Evolutionary conservation across 495 filamentous ascomycete species (phyloP).

Genomic region (Podospora bellae-mahoneyi): DNA sequence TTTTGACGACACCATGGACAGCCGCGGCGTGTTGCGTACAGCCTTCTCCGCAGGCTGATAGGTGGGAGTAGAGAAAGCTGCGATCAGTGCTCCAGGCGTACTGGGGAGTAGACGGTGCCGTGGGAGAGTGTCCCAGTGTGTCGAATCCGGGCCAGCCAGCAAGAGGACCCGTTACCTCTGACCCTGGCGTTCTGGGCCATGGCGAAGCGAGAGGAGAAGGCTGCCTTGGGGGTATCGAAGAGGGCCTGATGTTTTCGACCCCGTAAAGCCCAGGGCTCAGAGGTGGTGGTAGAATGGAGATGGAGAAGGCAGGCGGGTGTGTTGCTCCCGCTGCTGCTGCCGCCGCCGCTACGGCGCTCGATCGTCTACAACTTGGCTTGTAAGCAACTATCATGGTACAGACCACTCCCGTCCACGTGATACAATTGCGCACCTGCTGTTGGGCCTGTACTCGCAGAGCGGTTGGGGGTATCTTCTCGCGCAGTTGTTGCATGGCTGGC

Average conservation of each 20-base stretch:
- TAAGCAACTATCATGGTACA: neutral
- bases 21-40: conserved; percentile 30
- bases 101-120: conserved; percentile 7
- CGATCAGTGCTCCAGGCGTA: conserved; percentile 27
- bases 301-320: conserved; percentile 27
- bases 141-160: conserved; percentile 23
- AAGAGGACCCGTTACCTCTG: conserved; percentile 16
- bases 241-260: conserved; percentile 5
- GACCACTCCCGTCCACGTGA: neutral
- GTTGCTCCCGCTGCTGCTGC: conserved; percentile 1
- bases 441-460: conserved; percentile 36
- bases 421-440: conserved; percentile 28
- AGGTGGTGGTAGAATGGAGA: conserved; percentile 23
- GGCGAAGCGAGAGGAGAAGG: conserved; percentile 15
- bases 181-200: conserved; percentile 16
- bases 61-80: conserved; percentile 13
- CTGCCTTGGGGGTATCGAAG: conserved; percentile 13
- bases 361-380: conserved; percentile 21
- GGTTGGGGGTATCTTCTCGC: conserved; percentile 39
- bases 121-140: conserved; percentile 14
- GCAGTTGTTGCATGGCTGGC: conserved; percentile 41
- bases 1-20: conserved; percentile 31
- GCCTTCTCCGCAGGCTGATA: conserved; percentile 26
- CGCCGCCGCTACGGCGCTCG: conserved; percentile 13
- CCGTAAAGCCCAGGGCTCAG: neutral